Base-by-base conservation (phyloP, 2,329 filamentous ascomycete species). In the Penicillium sp. region DNA sequence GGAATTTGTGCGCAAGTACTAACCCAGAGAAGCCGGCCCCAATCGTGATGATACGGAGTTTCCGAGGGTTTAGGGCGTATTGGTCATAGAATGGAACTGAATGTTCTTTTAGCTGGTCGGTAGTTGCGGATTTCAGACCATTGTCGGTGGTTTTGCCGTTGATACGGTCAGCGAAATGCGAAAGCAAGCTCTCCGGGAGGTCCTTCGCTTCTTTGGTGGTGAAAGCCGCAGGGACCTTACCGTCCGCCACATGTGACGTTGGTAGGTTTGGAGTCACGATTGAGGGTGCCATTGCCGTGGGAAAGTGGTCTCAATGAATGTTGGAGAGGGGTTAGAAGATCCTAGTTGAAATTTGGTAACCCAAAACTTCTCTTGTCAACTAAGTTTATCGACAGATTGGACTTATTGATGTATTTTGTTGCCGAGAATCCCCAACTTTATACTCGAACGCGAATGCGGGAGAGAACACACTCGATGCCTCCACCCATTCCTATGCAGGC, bases 1-100 rank as follows among this genome's bases (percentile, higher is more conserved):
- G 70, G 47, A 78, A 61, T 58, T 77, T 76, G 59, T 78, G 71
- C 3, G 76, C 75, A 23, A 78, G 62, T 31, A 70, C 69, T 59
- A 79, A 65, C 1, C 73, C 76, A 5, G 70, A 72, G 38, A 63
- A 64, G 1, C 63, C 63, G 2, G 63, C 63, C 11, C 63, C 63
- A n/a, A 65, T 64, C 13, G 59, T 63, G 38, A 65, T 53, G 9
- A 65, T 53, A 25, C 60, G 61, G 15, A 65, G 45, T 31, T 61
- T 64, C 38, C 64, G 63, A 10, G 64, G 53, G 3, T 63, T 64
- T 38, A 71, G 53, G 63, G 65, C 67, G 40, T 65, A 64, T 23
- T 63, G 52, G 13, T 36, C 6, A 21, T 49, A 29, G 46, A 49
- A 49, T 38, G 46, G 33, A 19, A 49, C 33, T 29, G 46, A 38